Evolutionary conservation across 192 early-diverging fungal genomes (phyloP), one percentile per base, ranked within the genome.

Genomic region (Cladochytrium replicatum): DNA sequence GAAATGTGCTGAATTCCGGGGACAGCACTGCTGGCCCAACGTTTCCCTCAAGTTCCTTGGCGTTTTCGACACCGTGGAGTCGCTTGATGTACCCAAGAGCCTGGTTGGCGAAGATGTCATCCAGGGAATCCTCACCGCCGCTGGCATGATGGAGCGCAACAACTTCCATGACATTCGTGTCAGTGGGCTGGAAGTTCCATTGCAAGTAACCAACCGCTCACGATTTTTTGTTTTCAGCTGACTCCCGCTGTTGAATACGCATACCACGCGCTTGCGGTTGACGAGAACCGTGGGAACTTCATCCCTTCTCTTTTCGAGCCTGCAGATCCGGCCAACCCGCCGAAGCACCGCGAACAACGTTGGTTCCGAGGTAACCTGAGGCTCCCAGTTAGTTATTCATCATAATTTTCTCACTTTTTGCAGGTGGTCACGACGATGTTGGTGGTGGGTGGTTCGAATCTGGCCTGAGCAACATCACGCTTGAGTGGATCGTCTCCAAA

Each of bases 361-460:
- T 13, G 32, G 9, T 30, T 46, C 15, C 9, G 17, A 0, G 43
- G 24, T 11, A 11, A 48, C 6, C 43, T 57, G 11, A 11, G 7
- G 1, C 6, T 37, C 17, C n/a, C 22, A 58, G 29, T 43, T 46
- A 52, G 27, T 29, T 6, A n/a, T n/a, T n/a, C n/a, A n/a, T n/a
- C n/a, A n/a, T n/a, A n/a, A n/a, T n/a, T n/a, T n/a, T n/a, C n/a
- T n/a, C n/a, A n/a, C 58, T 52, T 52, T 60, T 60, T 37, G 29
- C 40, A 24, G 57, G 57, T 2, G 42, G 21, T 1, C 57, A 60
- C 26, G 32, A 25, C 23, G 57, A 60, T 26, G 37, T 60, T 49
- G 57, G 57, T 44, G 57, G 57, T 17, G 57, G 57, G 0, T 60
- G 58, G 58, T 46, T 22, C 25, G 57, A 60, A 29, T 8, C 19